Percentiles rank a stretch among this genome's conserved stretches.
Evolutionary conservation across 345 rosid species (phyloP).

Genomic region (Lagerstroemia speciosa): DNA sequence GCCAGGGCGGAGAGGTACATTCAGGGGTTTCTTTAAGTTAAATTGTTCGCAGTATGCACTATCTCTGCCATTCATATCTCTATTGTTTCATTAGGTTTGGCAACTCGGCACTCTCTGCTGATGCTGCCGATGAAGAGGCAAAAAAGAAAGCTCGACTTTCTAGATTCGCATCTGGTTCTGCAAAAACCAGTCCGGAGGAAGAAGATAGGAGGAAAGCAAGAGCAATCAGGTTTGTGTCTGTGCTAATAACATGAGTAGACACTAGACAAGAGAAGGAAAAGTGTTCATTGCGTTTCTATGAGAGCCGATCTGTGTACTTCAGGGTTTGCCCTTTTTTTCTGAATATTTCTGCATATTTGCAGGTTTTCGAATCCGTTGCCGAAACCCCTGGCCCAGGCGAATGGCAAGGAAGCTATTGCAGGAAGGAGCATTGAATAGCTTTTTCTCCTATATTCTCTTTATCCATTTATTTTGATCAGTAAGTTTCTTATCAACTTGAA

Average conservation of each 20-base stretch:
- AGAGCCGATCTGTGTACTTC: neutral
- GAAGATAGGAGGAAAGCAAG: conserved; percentile 81
- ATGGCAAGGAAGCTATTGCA: conserved; percentile 46
- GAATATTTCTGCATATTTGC: neutral
- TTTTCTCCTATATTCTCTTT: conserved; percentile 8
- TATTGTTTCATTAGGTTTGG: conserved; percentile 48
- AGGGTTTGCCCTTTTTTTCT: neutral
- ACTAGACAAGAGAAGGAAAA: neutral
- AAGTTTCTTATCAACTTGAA: conserved; percentile 2
- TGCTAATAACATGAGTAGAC: conserved; percentile 1
- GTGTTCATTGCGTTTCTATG: neutral
- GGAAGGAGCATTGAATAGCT: conserved; percentile 46
- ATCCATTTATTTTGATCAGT: conserved; percentile 30
- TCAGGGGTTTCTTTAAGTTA: neutral
- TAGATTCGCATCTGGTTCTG: conserved; percentile 44
- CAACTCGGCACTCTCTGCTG: conserved; percentile 30
- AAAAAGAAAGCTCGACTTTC: conserved; percentile 89
- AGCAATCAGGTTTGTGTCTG: conserved; percentile 47
- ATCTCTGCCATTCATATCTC: neutral
- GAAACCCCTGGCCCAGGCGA: conserved; percentile 32
- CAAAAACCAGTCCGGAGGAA: conserved; percentile 47
- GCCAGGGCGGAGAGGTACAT: conserved; percentile 88
- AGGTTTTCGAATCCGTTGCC: conserved; percentile 61
- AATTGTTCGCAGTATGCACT: neutral
- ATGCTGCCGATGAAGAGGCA: conserved; percentile 47